These are phyloP conservation scores for Corylus avellana DNA, from an alignment of 306 rosid species.

Conservation along the genomic window DNA sequence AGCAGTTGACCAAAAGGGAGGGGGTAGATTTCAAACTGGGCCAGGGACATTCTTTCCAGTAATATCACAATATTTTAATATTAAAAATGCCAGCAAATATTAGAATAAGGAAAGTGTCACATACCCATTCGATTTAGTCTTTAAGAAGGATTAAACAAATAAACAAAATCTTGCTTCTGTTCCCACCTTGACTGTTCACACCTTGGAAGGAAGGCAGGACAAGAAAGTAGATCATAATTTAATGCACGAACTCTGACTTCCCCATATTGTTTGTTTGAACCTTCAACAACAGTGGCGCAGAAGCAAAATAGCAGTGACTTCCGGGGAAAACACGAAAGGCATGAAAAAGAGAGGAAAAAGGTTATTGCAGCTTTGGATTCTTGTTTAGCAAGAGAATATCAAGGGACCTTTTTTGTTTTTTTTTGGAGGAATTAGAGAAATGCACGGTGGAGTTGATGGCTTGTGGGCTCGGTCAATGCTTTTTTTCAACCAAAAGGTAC, in stretches of 20 bases:
- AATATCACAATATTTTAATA: too few relatives aligned
- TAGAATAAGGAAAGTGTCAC: not conserved
- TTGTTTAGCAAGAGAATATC: constrained; percentile 49
- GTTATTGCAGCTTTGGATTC: constrained; percentile 69
- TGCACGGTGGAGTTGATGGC: constrained; percentile 50
- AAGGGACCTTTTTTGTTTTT: constrained; percentile 15
- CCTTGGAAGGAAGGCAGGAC: constrained; percentile 27
- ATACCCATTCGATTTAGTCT: not conserved
- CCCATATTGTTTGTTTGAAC: constrained; percentile 22
- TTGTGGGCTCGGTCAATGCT: constrained; percentile 72
- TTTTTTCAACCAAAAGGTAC: constrained; percentile 56
- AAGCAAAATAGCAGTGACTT: constrained; percentile 20
- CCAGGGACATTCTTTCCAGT: too few relatives aligned
- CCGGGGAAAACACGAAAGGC: constrained; percentile 21
- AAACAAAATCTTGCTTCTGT: constrained; percentile 29
- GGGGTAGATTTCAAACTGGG: too few relatives aligned
- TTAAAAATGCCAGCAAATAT: too few relatives aligned
- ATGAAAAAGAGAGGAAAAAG: constrained; percentile 22
- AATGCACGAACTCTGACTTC: constrained; percentile 38
- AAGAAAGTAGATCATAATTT: constrained; percentile 46
- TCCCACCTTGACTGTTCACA: constrained; percentile 16
- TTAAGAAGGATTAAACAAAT: not conserved
- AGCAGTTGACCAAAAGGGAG: too few relatives aligned
- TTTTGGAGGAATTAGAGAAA: constrained; percentile 38
- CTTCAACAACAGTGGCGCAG: not conserved